These are phyloP conservation scores for Wickerhamiella kurtzmanii DNA, from an alignment of 805 yeast genomes.

Conservation along the genomic window DNA sequence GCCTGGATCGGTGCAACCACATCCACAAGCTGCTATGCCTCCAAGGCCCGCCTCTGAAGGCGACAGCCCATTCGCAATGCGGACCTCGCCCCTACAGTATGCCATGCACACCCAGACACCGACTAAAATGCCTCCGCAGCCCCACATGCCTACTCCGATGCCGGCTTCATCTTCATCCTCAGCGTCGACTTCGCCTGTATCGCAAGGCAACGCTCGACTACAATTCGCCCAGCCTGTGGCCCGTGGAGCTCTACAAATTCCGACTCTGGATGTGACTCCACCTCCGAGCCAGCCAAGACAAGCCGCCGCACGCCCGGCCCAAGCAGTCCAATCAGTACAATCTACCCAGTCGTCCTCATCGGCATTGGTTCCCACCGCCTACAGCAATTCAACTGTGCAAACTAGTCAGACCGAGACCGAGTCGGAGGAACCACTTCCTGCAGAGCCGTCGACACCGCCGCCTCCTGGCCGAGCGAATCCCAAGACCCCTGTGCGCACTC, in stretches of 20 bases:
- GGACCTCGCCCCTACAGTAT: background rate
- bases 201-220: no score
- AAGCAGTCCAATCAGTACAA: background rate
- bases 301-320: no score
- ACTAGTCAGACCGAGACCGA: no score
- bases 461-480: conserved; percentile 15
- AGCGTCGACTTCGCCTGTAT: background rate
- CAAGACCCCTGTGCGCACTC: conserved; percentile 18
- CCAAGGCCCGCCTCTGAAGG: no score
- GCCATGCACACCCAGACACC: background rate
- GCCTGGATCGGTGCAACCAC: no score
- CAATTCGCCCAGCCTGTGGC: no score
- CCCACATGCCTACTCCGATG: background rate
- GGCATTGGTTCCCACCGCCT: background rate
- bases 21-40: no score
- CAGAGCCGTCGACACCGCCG: conserved; percentile 15
- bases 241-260: no score
- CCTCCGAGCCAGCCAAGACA: no score
- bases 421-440: conserved; percentile 9
- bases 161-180: background rate
- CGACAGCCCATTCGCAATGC: no score
- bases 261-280: background rate
- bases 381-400: background rate
- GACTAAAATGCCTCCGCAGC: background rate
- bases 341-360: background rate